phyloP scores from a whole-genome alignment of 192 early-diverging fungal genomes.

The Physocladia obscura region DNA sequence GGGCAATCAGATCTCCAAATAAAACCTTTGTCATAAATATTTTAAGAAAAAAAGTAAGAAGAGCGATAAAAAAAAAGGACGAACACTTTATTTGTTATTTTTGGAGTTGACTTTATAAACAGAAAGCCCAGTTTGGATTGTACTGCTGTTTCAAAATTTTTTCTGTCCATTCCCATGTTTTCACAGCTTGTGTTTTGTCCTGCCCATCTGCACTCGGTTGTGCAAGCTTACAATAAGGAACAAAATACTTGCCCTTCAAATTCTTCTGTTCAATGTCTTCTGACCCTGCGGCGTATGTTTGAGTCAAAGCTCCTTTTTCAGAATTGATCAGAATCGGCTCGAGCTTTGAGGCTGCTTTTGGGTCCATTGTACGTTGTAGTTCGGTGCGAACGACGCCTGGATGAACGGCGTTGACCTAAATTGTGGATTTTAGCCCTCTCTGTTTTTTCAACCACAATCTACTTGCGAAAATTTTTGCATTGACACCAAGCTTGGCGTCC shows the following conservation, averaged over 20 bases:
- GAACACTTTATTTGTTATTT: too few species aligned
- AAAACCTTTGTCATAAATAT: too few species aligned
- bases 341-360: not conserved
- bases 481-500: constrained; percentile 37
- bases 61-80: too few species aligned
- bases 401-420: constrained; percentile 54
- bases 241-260: constrained; percentile 39
- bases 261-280: constrained; percentile 26
- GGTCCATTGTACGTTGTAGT: not conserved
- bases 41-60: too few species aligned
- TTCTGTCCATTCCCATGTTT: constrained; percentile 36
- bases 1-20: too few species aligned
- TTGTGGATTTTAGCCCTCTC: constrained; percentile 35
- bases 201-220: not conserved
- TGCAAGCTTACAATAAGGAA: constrained; percentile 26
- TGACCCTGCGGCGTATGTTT: constrained; percentile 30
- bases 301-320: constrained; percentile 38
- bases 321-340: constrained; percentile 26
- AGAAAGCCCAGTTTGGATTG: not conserved
- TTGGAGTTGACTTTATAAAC: too few species aligned
- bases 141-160: not conserved
- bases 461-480: too few species aligned
- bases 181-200: not conserved
- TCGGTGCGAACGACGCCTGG: constrained; percentile 47
- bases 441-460: too few species aligned